A percentile compares a stretch with the other conserved stretches of the same genome.
Conservation (phyloP, 768 basidiomycete species). For the Mycena vitilis region DNA sequence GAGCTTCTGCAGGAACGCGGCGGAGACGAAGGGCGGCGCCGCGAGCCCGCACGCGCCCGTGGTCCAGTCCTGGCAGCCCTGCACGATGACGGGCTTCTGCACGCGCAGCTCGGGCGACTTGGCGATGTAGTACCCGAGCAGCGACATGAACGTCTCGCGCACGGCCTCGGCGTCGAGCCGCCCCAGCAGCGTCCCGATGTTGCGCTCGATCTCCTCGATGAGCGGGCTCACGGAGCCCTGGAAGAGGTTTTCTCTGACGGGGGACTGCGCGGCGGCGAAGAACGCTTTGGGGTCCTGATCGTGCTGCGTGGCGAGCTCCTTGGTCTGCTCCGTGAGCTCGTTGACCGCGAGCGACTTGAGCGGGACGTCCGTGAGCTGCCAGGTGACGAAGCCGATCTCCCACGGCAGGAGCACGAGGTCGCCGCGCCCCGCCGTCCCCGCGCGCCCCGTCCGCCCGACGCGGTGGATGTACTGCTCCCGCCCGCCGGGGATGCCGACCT, state of each 20-base stretch:
- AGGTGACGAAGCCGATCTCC: constrained; percentile 76
- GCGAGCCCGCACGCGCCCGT: constrained; percentile 64
- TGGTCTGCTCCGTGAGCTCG: constrained; percentile 60
- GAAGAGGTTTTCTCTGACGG: constrained; percentile 25
- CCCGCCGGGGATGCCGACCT: constrained; percentile 81
- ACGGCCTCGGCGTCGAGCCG: constrained; percentile 63
- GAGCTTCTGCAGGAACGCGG: constrained; percentile 56
- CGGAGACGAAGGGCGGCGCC: constrained; percentile 63
- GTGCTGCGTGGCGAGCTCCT: constrained; percentile 56
- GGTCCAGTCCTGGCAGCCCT: constrained; percentile 74
- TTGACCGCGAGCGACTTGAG: constrained; percentile 67
- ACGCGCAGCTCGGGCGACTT: constrained; percentile 61
- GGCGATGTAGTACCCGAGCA: constrained; percentile 79
- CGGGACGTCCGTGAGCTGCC: constrained; percentile 74
- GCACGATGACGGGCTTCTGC: constrained; percentile 56
- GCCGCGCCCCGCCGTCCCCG: constrained; percentile 69
- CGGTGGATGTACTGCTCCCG: constrained; percentile 87
- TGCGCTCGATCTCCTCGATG: constrained; percentile 44
- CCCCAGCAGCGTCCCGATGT: constrained; percentile 45
- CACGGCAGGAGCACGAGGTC: constrained; percentile 86
- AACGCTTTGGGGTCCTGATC: constrained; percentile 58
- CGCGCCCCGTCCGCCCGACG: constrained; percentile 87
- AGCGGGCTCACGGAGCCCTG: constrained; percentile 31
- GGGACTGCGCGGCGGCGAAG: constrained; percentile 36
- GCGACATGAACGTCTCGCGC: constrained; percentile 69